A percentile compares a stretch with the other conserved stretches of the same genome.
phyloP scores from a whole-genome alignment of 768 basidiomycete species.

The Leccinellum albellum region DNA sequence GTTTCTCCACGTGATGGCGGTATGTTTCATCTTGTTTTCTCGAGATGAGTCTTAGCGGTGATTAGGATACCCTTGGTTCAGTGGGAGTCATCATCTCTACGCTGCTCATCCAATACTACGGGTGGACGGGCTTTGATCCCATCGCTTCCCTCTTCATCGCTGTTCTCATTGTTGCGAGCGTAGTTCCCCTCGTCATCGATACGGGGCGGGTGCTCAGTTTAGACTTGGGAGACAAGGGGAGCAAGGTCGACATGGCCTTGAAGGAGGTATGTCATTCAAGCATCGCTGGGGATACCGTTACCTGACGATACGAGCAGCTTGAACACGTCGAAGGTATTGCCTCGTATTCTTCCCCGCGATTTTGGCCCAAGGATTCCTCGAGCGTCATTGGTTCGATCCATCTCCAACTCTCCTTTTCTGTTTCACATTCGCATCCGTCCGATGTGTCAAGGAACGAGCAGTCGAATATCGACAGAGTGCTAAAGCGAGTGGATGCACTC shows the following conservation, averaged over 20 bases:
- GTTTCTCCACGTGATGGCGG: conserved; percentile 96
- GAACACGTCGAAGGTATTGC: conserved; percentile 71
- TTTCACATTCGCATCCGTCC: conserved; percentile 49
- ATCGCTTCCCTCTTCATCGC: conserved; percentile 98
- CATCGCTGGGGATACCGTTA: neutral
- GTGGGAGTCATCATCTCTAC: conserved; percentile 98
- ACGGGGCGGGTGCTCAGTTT: conserved; percentile 84
- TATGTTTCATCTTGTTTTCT: conserved; percentile 34
- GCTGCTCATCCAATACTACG: conserved; percentile 89
- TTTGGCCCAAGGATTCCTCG: conserved; percentile 94
- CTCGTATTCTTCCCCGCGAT: conserved; percentile 76
- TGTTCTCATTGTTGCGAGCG: conserved; percentile 89
- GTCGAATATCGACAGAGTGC: conserved; percentile 53
- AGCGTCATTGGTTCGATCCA: conserved; percentile 89
- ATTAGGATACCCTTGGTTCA: conserved; percentile 89
- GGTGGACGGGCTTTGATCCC: conserved; percentile 99
- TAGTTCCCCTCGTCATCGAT: conserved; percentile 92
- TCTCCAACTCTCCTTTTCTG: conserved; percentile 73
- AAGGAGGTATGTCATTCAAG: conserved; percentile 48
- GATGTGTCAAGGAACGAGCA: conserved; percentile 34
- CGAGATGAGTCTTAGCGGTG: conserved; percentile 6
- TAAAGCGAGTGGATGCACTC: conserved; percentile 69
- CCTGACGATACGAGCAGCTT: conserved; percentile 44
- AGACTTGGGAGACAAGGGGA: conserved; percentile 69
- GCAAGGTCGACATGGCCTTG: conserved; percentile 54